Percentiles rank a stretch among this genome's conserved stretches.
These are phyloP conservation scores for Bipolaris victoriae DNA, from an alignment of 2,329 filamentous ascomycete genomes.

Conservation along the genomic window DNA sequence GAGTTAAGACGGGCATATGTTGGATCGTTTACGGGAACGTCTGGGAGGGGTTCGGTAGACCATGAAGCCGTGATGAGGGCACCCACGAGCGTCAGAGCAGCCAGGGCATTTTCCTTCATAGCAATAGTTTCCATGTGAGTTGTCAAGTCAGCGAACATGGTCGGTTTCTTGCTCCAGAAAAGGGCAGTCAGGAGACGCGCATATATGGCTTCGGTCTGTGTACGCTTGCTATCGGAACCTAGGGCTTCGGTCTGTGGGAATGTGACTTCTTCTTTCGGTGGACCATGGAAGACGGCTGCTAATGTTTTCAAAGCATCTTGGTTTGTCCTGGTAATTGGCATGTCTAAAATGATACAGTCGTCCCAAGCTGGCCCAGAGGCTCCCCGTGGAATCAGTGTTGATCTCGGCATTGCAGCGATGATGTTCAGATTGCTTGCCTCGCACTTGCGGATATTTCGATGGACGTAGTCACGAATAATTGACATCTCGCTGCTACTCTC, in stretches of 20 bases:
- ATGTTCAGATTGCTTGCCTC: slow-evolving; percentile 63
- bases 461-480: slow-evolving; percentile 56
- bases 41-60: slow-evolving; percentile 49
- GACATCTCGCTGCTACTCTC: slow-evolving; percentile 54
- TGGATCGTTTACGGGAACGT: slow-evolving; percentile 58
- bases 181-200: slow-evolving; percentile 62
- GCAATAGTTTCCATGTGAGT: slow-evolving; percentile 63
- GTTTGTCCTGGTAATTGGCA: slow-evolving; percentile 61
- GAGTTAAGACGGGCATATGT: slow-evolving; percentile 50
- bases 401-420: slow-evolving; percentile 63
- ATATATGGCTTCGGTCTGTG: slow-evolving; percentile 56
- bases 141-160: slow-evolving; percentile 60
- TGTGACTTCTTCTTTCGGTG: slow-evolving; percentile 46
- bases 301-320: slow-evolving; percentile 62
- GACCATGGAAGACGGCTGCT: slow-evolving; percentile 63
- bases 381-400: slow-evolving; percentile 56
- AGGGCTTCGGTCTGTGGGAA: slow-evolving; percentile 45
- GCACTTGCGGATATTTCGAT: slow-evolving; percentile 58
- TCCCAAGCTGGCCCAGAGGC: slow-evolving; percentile 46
- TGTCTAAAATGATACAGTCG: slow-evolving; percentile 52
- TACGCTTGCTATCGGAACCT: slow-evolving; percentile 36
- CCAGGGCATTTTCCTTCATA: slow-evolving; percentile 62
- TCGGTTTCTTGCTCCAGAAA: slow-evolving; percentile 59
- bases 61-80: slow-evolving; percentile 63
- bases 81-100: slow-evolving; percentile 60